Evolutionary conservation across 768 basidiomycete species (phyloP).

Genomic region (Porphyrellus cyaneotinctus): DNA sequence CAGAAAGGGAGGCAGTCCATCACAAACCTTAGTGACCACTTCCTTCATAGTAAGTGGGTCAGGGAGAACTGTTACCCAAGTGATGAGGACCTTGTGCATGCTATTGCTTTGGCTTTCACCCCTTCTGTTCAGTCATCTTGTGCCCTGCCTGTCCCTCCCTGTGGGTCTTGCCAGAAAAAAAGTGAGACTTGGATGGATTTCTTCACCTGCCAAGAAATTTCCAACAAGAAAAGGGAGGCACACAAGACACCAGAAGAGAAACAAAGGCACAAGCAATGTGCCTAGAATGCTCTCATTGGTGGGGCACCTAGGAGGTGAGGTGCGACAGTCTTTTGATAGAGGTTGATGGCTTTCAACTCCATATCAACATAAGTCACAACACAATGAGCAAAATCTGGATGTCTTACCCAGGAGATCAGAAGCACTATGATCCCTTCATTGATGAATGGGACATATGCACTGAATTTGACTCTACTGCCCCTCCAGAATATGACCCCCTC

Average conservation of each 20-base stretch:
- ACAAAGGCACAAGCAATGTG: not conserved
- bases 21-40: not conserved
- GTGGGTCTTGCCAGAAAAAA: not conserved
- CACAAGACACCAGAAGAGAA: not conserved
- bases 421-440: not conserved
- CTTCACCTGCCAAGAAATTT: not conserved
- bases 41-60: not conserved
- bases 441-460: conserved; percentile 4
- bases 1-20: not conserved
- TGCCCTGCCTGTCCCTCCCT: not conserved
- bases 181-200: not conserved
- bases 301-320: no score
- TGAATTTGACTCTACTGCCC: not conserved
- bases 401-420: not conserved
- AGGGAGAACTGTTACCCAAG: not conserved
- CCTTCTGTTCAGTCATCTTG: not conserved
- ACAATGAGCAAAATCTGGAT: not conserved
- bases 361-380: not conserved
- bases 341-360: not conserved
- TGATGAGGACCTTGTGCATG: not conserved
- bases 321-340: not conserved
- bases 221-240: not conserved
- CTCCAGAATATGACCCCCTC: not conserved
- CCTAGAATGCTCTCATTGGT: not conserved
- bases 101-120: not conserved